Conservation (phyloP, 345 rosid genomes). For the Viola odorata region DNA sequence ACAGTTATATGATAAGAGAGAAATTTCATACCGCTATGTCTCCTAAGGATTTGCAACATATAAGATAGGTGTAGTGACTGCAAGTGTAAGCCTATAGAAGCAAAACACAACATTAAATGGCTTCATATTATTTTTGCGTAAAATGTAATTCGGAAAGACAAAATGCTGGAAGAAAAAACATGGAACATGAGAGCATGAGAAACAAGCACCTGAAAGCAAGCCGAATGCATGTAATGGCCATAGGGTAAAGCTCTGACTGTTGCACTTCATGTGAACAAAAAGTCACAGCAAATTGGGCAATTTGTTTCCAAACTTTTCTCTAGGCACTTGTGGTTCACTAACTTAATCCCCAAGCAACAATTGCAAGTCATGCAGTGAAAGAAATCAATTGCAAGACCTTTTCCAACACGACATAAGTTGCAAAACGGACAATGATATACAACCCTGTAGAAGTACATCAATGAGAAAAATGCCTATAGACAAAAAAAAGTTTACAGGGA, state of each 20-base stretch:
- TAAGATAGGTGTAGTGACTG: constrained; percentile 86
- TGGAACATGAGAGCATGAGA: constrained; percentile 6
- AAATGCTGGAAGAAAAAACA: constrained; percentile 1
- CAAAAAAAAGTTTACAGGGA: not conserved
- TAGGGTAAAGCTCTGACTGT: constrained; percentile 82
- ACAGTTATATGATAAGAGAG: not conserved
- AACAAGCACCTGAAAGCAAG: constrained; percentile 79
- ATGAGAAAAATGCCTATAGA: not conserved
- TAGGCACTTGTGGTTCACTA: constrained; percentile 72
- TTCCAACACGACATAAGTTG: constrained; percentile 88
- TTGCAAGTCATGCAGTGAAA: constrained; percentile 98
- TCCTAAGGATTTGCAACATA: constrained; percentile 91
- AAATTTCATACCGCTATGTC: constrained; percentile 74
- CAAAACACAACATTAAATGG: not conserved
- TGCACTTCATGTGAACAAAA: constrained; percentile 76
- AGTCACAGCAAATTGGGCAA: constrained; percentile 90
- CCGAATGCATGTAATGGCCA: constrained; percentile 89
- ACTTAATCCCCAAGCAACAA: constrained; percentile 74
- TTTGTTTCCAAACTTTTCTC: constrained; percentile 85
- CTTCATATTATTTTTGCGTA: not conserved
- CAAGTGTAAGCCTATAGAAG: constrained; percentile 80
- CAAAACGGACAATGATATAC: constrained; percentile 90
- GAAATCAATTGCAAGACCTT: constrained; percentile 78
- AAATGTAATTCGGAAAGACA: not conserved
- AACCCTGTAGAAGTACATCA: constrained; percentile 36